Evolutionary conservation across 768 basidiomycete species (phyloP), one percentile per base, ranked within the genome.

Genomic region (Phlegmacium glaucopus): DNA sequence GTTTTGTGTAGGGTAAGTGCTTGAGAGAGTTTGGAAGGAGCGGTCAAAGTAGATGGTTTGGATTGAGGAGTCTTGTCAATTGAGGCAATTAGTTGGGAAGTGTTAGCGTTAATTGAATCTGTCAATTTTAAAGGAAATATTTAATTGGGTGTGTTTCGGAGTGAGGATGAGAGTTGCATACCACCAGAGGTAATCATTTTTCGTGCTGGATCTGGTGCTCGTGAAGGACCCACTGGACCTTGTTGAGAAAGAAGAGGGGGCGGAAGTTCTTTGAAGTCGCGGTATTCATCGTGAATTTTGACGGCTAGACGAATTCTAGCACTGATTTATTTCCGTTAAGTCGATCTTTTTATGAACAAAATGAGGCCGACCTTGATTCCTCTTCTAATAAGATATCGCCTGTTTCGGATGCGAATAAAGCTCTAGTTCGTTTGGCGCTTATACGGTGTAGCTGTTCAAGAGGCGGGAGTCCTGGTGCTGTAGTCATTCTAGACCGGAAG

Each of bases 1-100:
- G 94, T 94, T 70, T 97, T 97, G 70, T 95, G 92, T 13, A 92
- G 78, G 43, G 85, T 82, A 42, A 99, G 82, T 0, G 94, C 93
- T 58, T 92, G 84, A n/a, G 92, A 89, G 42, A 99, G 80, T 43
- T 78, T 78, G 36, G 72, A 64, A 1, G 77, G 71, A 1, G 85
- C 82, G 4, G 77, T 60, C 54, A 92, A 85, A 0, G 88, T 85
- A 4, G 90, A 90, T 0, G 80, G 80, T 52, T 80, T 76, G 11
- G 79, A 67, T 41, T 73, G 70, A 3, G 89, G 87, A 1, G 82
- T 82, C 51, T 80, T 82, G 76, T 90, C 89, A 49, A 90, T 87
- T 39, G 76, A 71, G 3, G 87, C 79, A 50, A 91, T 86, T 60
- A 89, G 80, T 25, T 72, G 76, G 2, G 84, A 75, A n/a, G 83